Base-by-base conservation (phyloP, 768 basidiomycete genomes). In the Pleurotus ostreatus region DNA sequence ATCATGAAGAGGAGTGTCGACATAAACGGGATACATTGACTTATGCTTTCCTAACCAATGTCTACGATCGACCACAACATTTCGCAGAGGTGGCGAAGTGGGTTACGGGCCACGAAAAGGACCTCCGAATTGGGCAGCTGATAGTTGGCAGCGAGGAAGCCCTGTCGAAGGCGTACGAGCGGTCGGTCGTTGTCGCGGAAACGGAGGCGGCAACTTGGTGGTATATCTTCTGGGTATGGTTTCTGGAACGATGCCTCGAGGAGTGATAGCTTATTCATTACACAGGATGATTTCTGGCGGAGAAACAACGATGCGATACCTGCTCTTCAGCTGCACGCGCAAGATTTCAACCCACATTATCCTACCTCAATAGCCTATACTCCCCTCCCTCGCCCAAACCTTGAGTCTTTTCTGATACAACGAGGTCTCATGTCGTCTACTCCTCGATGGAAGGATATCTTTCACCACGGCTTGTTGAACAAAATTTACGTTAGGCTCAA, bases 161-260 rank as follows among this genome's bases (percentile, higher is more conserved):
- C 0, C 77, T 89, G 45, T 66, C 62, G 53, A 71, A 74, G 18
- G 75, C 83, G 0, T 81, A 85, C 65, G 75, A 80, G 30, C 76
- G 89, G 38, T 73, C 84, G 55, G 59, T 67, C 8, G 73, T 71
- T 16, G 83, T 87, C 30, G 72, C 81, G 1, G 60, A 62, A 7
- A 78, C 79, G 1, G 73, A 78, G 60, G 66, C 81, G 1, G 70
- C 78, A 3, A 79, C 82, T 2, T 90, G 88, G 85, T 92, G 90
- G 90, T 90, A 86, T 61, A 74, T 90, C 11, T 83, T 88, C 60
- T 91, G 86, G 86, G 88, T 89, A 49, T 61, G 80, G 64, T 5
- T 9, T 43, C 13, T 44, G 18, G 0, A 44, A 6, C 25, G 11
- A 6, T 45, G 55, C 52, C 26, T 59, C 59, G 26, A 60, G 26